Percentiles rank a stretch among this genome's conserved stretches.
phyloP scores from a whole-genome alignment of 2,329 filamentous ascomycete species.

The Trichoderma sp. region DNA sequence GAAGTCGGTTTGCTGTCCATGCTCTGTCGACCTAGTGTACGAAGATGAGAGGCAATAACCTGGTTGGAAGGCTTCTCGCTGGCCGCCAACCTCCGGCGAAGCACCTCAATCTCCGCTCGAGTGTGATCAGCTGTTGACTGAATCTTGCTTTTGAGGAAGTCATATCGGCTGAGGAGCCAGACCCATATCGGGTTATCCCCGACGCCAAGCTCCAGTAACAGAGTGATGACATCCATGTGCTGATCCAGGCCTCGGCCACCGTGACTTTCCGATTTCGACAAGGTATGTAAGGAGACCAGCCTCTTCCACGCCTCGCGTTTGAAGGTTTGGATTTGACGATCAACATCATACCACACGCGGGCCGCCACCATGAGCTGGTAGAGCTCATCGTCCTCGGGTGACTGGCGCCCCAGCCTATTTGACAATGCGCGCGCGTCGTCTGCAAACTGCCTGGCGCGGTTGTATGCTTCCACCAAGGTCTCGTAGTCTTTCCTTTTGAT shows the following conservation, averaged over 20 bases:
- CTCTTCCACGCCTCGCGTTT: conserved; percentile 89
- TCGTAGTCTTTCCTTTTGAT: conserved; percentile 94
- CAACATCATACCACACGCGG: conserved; percentile 93
- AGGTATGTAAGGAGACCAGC: conserved; percentile 69
- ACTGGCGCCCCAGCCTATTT: conserved; percentile 55
- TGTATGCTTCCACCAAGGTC: conserved; percentile 82
- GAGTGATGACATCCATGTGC: conserved; percentile 86
- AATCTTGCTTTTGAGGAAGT: conserved; percentile 87
- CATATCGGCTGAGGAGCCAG: conserved; percentile 88
- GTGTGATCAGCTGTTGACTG: conserved; percentile 79
- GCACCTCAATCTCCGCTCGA: conserved; percentile 88
- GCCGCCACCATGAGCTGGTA: conserved; percentile 87
- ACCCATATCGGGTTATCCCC: conserved; percentile 96
- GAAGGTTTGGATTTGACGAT: conserved; percentile 82
- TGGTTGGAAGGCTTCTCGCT: conserved; percentile 71
- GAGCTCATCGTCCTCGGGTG: conserved; percentile 76
- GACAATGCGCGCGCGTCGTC: conserved; percentile 76
- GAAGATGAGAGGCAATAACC: conserved; percentile 74
- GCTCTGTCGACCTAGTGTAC: conserved; percentile 70
- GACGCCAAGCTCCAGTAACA: conserved; percentile 90
- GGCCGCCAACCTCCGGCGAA: conserved; percentile 78
- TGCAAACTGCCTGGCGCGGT: conserved; percentile 77
- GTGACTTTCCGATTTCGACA: conserved; percentile 53
- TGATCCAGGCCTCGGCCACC: conserved; percentile 69
- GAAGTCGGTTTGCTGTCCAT: conserved; percentile 63